Conservation (phyloP, 1,284 basidiomycete genomes). For the Sphagnurus paluster region DNA sequence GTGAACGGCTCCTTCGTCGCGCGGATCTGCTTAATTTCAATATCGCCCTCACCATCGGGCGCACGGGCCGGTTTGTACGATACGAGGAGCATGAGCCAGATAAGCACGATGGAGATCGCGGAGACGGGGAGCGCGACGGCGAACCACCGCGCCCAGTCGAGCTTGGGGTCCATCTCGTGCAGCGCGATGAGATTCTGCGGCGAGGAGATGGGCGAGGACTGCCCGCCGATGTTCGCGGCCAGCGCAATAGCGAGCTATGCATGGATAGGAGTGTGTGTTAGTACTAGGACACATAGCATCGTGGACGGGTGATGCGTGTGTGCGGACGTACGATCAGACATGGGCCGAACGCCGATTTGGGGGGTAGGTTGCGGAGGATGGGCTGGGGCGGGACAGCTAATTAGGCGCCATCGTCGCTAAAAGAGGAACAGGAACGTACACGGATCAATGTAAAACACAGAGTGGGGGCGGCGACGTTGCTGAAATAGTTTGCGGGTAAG, state of each 20-base stretch:
- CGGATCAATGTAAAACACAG: slow-evolving; percentile 97
- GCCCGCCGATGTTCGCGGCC: slow-evolving; percentile 97
- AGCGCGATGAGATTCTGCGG: slow-evolving; percentile 98
- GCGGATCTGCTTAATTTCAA: slow-evolving; percentile 82
- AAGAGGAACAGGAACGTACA: slow-evolving; percentile 44
- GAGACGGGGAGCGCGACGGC: slow-evolving; percentile 92
- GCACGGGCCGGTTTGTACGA: slow-evolving; percentile 75
- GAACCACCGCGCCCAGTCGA: slow-evolving; percentile 96
- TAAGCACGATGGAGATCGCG: slow-evolving; percentile 79
- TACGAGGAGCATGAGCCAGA: slow-evolving; percentile 89
- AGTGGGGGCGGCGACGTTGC: slow-evolving; percentile 97
- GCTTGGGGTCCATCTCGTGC: slow-evolving; percentile 80
- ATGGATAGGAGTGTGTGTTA: no score
- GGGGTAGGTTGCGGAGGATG: slow-evolving; percentile 89
- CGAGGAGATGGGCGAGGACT: slow-evolving; percentile 92
- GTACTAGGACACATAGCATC: no score
- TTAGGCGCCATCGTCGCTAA: slow-evolving; percentile 1
- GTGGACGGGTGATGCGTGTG: slow-evolving; percentile 1
- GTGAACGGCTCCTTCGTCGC: slow-evolving; percentile 82
- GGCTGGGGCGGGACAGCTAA: slow-evolving; percentile 62
- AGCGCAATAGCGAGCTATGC: slow-evolving; percentile 94
- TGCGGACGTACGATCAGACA: slow-evolving; percentile 78
- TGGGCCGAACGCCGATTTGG: slow-evolving; percentile 85
- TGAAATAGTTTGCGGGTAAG: slow-evolving; percentile 32
- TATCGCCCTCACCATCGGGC: slow-evolving; percentile 75